These are phyloP conservation scores for Anthostomella pinea DNA, from an alignment of 2,329 filamentous ascomycete genomes.

Conservation along the genomic window DNA sequence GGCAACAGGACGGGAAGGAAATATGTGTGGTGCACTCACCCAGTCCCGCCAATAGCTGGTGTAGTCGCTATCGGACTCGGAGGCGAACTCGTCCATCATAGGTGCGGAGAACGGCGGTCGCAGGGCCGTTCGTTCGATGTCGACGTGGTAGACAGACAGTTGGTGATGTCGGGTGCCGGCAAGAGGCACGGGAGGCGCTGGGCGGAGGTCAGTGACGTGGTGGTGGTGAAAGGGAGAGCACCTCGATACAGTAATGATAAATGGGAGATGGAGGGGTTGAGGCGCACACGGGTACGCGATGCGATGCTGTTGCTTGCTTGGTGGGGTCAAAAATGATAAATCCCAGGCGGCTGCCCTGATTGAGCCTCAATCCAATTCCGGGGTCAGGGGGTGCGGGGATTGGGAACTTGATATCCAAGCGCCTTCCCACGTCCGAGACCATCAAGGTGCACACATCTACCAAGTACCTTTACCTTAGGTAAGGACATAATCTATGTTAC, in stretches of 20 bases:
- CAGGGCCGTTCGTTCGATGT: conserved; percentile 4
- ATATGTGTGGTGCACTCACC: conserved; percentile 59
- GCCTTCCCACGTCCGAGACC: too few relatives aligned
- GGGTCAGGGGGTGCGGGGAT: too few relatives aligned
- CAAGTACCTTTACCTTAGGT: too few relatives aligned
- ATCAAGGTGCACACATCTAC: too few relatives aligned
- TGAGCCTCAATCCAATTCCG: too few relatives aligned
- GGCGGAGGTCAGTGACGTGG: too few relatives aligned
- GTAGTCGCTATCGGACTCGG: conserved; percentile 97
- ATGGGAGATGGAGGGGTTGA: conserved; percentile 14
- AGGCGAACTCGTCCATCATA: conserved; percentile 94
- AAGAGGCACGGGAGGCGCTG: too few relatives aligned
- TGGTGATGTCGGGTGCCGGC: too few relatives aligned
- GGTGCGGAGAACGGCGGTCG: conserved; percentile 3
- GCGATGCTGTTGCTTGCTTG: too few relatives aligned
- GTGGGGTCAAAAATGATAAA: conserved; percentile 6
- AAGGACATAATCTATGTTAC: neutral
- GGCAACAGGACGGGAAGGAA: conserved; percentile 2
- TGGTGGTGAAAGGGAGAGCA: too few relatives aligned
- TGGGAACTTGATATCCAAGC: conserved; percentile 2
- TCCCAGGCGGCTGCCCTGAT: neutral
- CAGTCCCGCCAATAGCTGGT: conserved; percentile 99
- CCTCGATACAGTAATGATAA: neutral
- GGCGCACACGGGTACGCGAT: conserved; percentile 11
- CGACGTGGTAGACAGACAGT: neutral